Conservation (phyloP, 2,329 filamentous ascomycete genomes). For the Ceratocystis albifundus region DNA sequence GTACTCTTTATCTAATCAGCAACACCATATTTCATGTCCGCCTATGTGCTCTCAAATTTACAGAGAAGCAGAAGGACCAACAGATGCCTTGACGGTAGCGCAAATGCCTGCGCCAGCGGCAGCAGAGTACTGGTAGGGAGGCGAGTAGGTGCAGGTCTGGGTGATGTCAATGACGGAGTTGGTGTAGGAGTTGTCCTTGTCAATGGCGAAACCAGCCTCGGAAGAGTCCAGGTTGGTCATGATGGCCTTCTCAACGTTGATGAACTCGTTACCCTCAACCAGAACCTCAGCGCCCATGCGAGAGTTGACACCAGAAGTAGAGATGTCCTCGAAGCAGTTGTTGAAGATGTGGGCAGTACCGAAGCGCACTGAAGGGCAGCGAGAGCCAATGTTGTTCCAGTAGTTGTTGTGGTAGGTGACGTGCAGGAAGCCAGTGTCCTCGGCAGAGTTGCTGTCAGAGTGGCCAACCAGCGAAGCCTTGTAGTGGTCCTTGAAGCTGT, state of each 20-base stretch:
- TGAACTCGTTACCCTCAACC: conserved; percentile 42
- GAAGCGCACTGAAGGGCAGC: conserved; percentile 48
- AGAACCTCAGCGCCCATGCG: conserved; percentile 43
- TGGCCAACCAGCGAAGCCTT: conserved; percentile 52
- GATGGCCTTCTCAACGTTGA: conserved; percentile 34
- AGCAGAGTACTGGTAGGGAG: conserved; percentile 30
- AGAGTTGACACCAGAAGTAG: conserved; percentile 41
- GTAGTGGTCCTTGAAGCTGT: conserved; percentile 36
- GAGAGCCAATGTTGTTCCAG: conserved; percentile 49
- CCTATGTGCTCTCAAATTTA: conserved; percentile 2
- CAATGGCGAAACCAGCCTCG: conserved; percentile 35
- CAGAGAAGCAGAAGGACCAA: conserved; percentile 23
- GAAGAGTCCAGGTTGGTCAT: conserved; percentile 36
- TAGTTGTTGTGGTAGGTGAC: conserved; percentile 52
- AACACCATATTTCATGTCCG: not conserved
- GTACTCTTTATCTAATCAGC: not conserved
- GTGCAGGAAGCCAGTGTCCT: conserved; percentile 47
- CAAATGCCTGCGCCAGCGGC: conserved; percentile 25
- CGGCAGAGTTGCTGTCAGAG: conserved; percentile 45
- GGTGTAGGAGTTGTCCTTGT: conserved; percentile 36
- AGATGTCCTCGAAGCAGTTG: conserved; percentile 36
- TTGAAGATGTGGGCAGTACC: conserved; percentile 45
- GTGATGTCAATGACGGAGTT: conserved; percentile 31
- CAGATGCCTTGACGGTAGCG: conserved; percentile 24
- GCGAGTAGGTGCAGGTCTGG: conserved; percentile 28